These are phyloP conservation scores for Yarrowia hollandica DNA, from an alignment of 805 yeast genomes.

Conservation along the genomic window DNA sequence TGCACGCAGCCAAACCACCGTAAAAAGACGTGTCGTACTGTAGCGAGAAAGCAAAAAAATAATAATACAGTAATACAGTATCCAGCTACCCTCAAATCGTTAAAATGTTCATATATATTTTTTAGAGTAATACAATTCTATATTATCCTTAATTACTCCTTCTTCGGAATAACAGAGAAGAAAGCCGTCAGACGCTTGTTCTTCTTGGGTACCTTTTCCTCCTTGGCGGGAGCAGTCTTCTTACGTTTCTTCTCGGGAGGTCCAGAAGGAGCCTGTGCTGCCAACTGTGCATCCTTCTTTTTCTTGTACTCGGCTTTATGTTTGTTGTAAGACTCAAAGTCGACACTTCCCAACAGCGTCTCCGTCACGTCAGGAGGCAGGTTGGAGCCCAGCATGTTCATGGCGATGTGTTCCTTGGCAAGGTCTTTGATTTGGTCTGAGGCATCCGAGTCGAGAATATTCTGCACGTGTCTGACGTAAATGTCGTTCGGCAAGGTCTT, in stretches of 20 bases:
- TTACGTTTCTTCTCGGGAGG: conserved; percentile 16
- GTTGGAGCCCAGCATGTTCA: conserved; percentile 26
- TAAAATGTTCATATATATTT: no score
- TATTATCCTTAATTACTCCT: neutral
- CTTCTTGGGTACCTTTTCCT: neutral
- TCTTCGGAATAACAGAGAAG: conserved; percentile 26
- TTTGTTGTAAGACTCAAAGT: neutral
- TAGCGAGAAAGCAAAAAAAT: no score
- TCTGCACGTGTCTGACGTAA: conserved; percentile 18
- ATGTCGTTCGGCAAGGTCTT: conserved; percentile 2
- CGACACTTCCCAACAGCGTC: conserved; percentile 3
- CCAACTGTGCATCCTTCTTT: conserved; percentile 1
- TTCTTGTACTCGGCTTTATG: conserved; percentile 3
- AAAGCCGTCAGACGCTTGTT: conserved; percentile 19
- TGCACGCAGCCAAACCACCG: no score
- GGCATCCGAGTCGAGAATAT: conserved; percentile 4
- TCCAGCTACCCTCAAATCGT: no score
- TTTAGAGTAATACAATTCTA: neutral
- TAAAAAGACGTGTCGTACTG: no score
- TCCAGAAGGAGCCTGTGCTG: conserved; percentile 2
- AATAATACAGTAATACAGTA: no score
- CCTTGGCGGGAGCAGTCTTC: conserved; percentile 4
- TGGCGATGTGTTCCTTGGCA: conserved; percentile 1
- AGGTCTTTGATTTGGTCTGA: conserved; percentile 12
- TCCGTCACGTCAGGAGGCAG: conserved; percentile 15